Conservation (phyloP, 2,329 filamentous ascomycete genomes). For the Sclerotinia nivalis region DNA sequence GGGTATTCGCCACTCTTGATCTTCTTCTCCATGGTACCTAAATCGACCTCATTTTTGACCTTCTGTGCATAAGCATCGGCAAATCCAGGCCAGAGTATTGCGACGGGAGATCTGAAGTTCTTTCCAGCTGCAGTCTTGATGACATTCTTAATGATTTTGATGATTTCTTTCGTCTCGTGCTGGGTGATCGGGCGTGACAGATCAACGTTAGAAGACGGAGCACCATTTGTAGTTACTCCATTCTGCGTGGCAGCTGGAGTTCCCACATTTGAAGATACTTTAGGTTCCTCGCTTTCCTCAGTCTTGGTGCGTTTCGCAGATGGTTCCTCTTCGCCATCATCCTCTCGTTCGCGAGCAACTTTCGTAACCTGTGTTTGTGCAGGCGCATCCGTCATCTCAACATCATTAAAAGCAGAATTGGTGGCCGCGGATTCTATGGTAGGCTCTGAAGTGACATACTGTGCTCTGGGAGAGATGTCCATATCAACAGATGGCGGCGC, state of each 20-base stretch:
- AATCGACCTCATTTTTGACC: conserved; percentile 79
- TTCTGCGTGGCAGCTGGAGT: conserved; percentile 30
- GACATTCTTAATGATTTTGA: conserved; percentile 68
- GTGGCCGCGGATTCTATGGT: background rate
- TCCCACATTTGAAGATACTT: conserved; percentile 29
- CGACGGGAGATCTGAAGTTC: conserved; percentile 77
- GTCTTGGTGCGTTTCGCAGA: conserved; percentile 80
- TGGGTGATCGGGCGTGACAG: conserved; percentile 49
- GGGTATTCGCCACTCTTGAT: conserved; percentile 67
- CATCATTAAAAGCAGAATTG: conserved; percentile 29
- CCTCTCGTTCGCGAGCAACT: conserved; percentile 73
- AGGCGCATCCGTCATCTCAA: conserved; percentile 41
- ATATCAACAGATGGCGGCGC: conserved; percentile 17
- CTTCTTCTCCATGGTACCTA: conserved; percentile 78
- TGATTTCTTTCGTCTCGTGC: conserved; percentile 61
- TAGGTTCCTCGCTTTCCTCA: conserved; percentile 46
- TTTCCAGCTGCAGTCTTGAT: conserved; percentile 84
- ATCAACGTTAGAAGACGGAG: conserved; percentile 23
- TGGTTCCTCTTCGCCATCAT: conserved; percentile 66
- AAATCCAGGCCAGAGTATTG: conserved; percentile 71
- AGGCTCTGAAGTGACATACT: background rate
- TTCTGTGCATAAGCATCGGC: conserved; percentile 70
- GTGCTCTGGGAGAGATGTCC: conserved; percentile 3
- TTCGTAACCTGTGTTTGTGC: conserved; percentile 50
- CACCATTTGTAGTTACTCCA: conserved; percentile 31